These are phyloP conservation scores for Lablab purpureus DNA, from an alignment of 306 rosid species.

Conservation along the genomic window DNA sequence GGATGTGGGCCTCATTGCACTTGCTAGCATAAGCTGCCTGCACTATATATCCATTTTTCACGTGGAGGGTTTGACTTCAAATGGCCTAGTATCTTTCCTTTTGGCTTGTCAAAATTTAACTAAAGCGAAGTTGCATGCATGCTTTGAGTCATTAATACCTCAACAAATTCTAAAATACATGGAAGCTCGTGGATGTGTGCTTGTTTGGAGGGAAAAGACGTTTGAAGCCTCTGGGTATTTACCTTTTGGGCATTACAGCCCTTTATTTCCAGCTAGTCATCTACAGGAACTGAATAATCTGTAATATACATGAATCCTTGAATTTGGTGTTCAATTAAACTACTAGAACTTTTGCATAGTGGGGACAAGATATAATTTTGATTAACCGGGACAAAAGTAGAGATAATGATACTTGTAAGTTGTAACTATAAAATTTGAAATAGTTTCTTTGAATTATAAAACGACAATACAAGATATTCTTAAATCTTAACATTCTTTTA, in stretches of 20 bases:
- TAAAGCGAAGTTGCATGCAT: slow-evolving; percentile 70
- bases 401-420: not conserved
- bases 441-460: slow-evolving; percentile 8
- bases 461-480: not conserved
- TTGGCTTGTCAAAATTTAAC: slow-evolving; percentile 59
- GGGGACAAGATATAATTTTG: not conserved
- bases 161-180: slow-evolving; percentile 53
- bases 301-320: slow-evolving; percentile 20
- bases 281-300: slow-evolving; percentile 1
- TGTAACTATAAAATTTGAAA: not conserved
- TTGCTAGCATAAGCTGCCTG: slow-evolving; percentile 62
- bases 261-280: not conserved
- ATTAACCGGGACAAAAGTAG: not conserved
- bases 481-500: not conserved
- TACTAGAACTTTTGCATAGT: slow-evolving; percentile 5
- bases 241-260: not conserved
- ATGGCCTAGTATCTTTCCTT: slow-evolving; percentile 67
- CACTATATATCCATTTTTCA: slow-evolving; percentile 64
- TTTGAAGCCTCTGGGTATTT: slow-evolving; percentile 53
- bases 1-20: slow-evolving; percentile 70
- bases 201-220: slow-evolving; percentile 69
- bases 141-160: slow-evolving; percentile 64
- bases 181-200: slow-evolving; percentile 69
- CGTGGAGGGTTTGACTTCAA: slow-evolving; percentile 66
- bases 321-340: slow-evolving; percentile 15